Evolutionary conservation across 1,139 yeast genomes (phyloP), one percentile per base, ranked within the genome.

Genomic region (Meyerozyma smithsonii): DNA sequence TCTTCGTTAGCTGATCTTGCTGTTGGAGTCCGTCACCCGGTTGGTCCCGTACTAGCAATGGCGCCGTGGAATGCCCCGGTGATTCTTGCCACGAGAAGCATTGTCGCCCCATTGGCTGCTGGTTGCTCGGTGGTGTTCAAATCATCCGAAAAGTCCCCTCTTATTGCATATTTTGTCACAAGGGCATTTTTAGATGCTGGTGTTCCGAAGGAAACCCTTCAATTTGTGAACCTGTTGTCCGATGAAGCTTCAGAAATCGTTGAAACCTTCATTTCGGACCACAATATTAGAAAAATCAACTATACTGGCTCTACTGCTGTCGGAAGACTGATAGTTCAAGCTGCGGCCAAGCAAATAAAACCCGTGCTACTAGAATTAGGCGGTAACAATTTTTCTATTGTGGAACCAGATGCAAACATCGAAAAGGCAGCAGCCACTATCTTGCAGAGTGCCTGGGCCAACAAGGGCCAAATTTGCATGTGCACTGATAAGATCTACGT

Each of bases 321-420:
- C 2, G 77, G 77, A 0, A 43, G 52, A 8, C 45, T 50, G 15
- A 58, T 71, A 23, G 70, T 73, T 2, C 34, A 45, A 16, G 40
- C 45, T 7, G 70, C 74, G 7, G 72, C 68, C 3, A 50, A 49
- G 34, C 42, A 61, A 45, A 50, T 66, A 25, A 67, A 68, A 39
- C 75, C 76, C 2, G 95, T 96, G 42, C 42, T 65, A 20, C 58
- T 72, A 36, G 77, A 72, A 43, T 51, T 71, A 33, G 77, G 77
- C 2, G 77, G 76, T 8, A 71, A 71, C 42, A 71, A 71, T 44
- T 54, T 52, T 37, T 43, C 65, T 0, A 52, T 71, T 11, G 56
- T 72, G 2, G 58, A 54, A 15, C 39, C 51, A 5, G 73, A 66
- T 45, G 66, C 66, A 1, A 62, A 66, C 44, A 42, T 72, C 17